Evolutionary conservation across 306 rosid species (phyloP).

Genomic region (Fragaria ananassa): DNA sequence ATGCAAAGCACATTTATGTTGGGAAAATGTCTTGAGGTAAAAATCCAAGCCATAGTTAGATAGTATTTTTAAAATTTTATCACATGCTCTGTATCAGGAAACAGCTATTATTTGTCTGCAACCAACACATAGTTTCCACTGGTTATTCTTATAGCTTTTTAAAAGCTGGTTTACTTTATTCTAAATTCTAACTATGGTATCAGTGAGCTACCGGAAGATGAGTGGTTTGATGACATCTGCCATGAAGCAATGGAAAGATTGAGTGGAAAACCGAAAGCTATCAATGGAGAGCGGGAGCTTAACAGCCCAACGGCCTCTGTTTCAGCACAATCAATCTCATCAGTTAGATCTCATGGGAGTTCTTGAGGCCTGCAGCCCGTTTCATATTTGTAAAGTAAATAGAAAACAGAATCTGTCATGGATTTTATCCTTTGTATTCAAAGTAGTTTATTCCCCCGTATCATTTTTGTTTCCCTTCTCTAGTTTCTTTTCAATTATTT

Average conservation of each 20-base stretch:
- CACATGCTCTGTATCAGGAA: background rate
- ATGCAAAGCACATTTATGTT: background rate
- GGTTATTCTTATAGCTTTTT: background rate
- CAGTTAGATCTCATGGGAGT: conserved; percentile 88
- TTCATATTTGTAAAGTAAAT: conserved; percentile 41
- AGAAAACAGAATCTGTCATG: conserved; percentile 18
- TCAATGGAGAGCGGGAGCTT: conserved; percentile 75
- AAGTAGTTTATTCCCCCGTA: background rate
- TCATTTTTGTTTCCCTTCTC: conserved; percentile 22
- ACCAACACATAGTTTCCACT: too few relatives aligned
- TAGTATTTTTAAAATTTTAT: background rate
- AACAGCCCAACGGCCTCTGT: conserved; percentile 96
- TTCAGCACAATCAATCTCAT: conserved; percentile 94
- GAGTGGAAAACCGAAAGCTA: conserved; percentile 82
- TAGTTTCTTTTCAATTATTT: background rate
- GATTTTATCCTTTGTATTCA: conserved; percentile 29
- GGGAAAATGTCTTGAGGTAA: background rate
- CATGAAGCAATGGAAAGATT: conserved; percentile 82
- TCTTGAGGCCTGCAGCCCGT: conserved; percentile 39
- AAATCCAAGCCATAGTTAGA: background rate
- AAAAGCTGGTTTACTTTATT: background rate
- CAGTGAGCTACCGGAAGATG: conserved; percentile 91
- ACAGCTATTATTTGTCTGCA: background rate
- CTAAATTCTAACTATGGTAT: conserved; percentile 20
- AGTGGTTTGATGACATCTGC: conserved; percentile 84